These are phyloP conservation scores for Inga laurina DNA, from an alignment of 306 rosid genomes.

Conservation along the genomic window DNA sequence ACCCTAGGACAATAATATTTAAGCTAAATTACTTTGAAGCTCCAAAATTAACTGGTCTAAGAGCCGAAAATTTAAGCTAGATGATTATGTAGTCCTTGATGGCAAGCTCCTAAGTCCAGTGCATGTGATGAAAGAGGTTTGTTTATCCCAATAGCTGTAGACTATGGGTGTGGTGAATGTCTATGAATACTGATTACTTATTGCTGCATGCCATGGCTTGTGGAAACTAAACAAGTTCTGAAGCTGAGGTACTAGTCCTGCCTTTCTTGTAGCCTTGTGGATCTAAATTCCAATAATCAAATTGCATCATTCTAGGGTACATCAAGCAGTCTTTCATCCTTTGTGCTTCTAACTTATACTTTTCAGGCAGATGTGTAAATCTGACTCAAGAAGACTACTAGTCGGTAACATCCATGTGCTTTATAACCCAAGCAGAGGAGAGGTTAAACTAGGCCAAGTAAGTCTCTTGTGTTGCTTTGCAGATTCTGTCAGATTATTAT, in stretches of 20 bases:
- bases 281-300: neutral
- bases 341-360: conserved; percentile 54
- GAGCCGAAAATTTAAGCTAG: neutral
- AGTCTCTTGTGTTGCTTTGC: conserved; percentile 26
- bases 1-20: neutral
- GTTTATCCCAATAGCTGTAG: neutral
- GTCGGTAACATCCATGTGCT: conserved; percentile 88
- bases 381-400: conserved; percentile 63
- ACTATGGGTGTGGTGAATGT: neutral
- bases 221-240: neutral
- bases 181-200: no score
- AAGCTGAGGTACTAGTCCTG: neutral
- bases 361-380: conserved; percentile 84
- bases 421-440: conserved; percentile 85
- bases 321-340: conserved; percentile 32
- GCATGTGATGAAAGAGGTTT: neutral
- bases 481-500: neutral
- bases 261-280: neutral
- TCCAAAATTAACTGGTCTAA: neutral
- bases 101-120: neutral
- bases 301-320: neutral
- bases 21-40: neutral
- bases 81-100: neutral
- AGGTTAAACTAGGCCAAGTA: conserved; percentile 90
- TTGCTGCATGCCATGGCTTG: neutral